Conservation (phyloP, 352 stramenopile species). For the Phytophthora sojae region DNA sequence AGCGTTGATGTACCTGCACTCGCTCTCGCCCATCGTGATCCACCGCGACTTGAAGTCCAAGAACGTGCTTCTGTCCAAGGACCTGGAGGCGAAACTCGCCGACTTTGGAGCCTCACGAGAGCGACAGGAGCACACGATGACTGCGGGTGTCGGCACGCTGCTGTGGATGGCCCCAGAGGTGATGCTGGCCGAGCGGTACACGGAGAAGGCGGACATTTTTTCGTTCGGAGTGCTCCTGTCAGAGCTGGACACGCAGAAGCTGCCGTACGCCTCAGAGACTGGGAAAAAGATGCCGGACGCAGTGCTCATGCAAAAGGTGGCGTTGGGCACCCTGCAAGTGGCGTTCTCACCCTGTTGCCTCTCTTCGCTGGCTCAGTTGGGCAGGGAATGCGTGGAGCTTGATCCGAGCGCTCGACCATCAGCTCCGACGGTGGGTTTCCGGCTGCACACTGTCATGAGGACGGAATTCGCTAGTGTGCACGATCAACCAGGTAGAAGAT, state of each 20-base stretch:
- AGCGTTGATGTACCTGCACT: conserved; percentile 34
- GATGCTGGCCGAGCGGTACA: conserved; percentile 42
- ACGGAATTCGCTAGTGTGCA: too few relatives aligned
- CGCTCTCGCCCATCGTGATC: conserved; percentile 35
- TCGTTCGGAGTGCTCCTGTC: conserved; percentile 46
- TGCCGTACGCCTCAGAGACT: conserved; percentile 24
- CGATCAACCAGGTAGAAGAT: too few relatives aligned
- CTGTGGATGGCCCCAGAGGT: conserved; percentile 53
- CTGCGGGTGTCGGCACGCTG: conserved; percentile 34
- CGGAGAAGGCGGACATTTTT: conserved; percentile 47
- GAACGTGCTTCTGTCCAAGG: conserved; percentile 43
- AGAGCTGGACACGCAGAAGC: conserved; percentile 30
- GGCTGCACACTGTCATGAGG: conserved; percentile 25
- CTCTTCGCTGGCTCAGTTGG: conserved; percentile 10
- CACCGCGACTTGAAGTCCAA: conserved; percentile 50
- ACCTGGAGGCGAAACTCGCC: conserved; percentile 42
- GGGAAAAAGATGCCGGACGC: conserved; percentile 17
- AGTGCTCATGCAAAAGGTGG: conserved; percentile 26
- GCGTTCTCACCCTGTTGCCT: conserved; percentile 18
- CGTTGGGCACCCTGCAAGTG: conserved; percentile 13
- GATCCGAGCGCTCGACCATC: conserved; percentile 18
- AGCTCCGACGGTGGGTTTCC: conserved; percentile 28
- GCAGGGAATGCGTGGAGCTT: conserved; percentile 14
- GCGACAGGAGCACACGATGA: conserved; percentile 40
- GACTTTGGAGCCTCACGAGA: conserved; percentile 47